Evolutionary conservation across 2,329 filamentous ascomycete genomes (phyloP), one percentile per base, ranked within the genome.

Genomic region (Alternaria brassicae): DNA sequence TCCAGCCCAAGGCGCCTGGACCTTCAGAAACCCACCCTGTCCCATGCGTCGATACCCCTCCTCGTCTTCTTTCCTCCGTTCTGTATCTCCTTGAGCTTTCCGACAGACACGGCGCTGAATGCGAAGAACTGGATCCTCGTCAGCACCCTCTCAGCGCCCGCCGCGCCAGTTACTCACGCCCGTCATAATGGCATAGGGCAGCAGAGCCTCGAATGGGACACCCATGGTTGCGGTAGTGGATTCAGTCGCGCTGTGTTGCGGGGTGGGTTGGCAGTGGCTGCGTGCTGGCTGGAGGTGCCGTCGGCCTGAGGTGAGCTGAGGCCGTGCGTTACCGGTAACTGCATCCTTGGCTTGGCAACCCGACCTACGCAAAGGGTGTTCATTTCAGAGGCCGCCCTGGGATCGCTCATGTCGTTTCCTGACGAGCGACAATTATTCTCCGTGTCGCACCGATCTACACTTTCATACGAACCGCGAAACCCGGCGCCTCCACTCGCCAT

Each of bases 131-230:
- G 74, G 71, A 47, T 44, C 45, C 44, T n/a, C 36, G 67, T 76
- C 65, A 74, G 65, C 54, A 44, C 45, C 45, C 58, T 47, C 42
- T 36, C 10, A 23, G 42, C 51, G 50, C 36, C 60, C 49, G 60
- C 62, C 56, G 59, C 53, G 57, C 47, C 27, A 32, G 64, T 56
- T 48, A 79, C 85, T 62, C 84, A 88, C 86, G 74, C 78, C 83
- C 55, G 87, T 78, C 79, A 88, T 86, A 74, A 89, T 85, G 68
- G 82, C 87, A 75, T 88, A 89, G 48, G 87, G 87, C 70, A 89
- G 73, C 67, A 89, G 78, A 66, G 87, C 84, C 80, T 89, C 87
- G 76, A 89, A 89, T 42, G 87, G 87, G 63, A 89, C 85, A 78
- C 86, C 86, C 87, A 88, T 88, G 66, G 65, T 81, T 76, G 72